These are phyloP conservation scores for Biscutella laevigata DNA, from an alignment of 441 rosid species.

Conservation along the genomic window DNA sequence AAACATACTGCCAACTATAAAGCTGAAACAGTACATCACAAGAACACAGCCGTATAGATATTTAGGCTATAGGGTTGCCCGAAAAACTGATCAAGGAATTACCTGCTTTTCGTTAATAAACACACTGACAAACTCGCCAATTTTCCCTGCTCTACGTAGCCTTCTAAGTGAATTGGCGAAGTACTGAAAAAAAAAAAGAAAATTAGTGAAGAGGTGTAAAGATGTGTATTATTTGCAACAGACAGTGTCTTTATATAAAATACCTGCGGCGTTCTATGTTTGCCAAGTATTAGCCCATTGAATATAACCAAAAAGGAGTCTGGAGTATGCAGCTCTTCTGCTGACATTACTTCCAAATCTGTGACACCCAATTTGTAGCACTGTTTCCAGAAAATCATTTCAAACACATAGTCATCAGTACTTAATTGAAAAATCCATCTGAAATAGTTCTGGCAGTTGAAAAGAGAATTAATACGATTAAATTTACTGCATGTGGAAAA, in stretches of 20 bases:
- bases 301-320: constrained; percentile 72
- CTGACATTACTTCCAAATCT: constrained; percentile 73
- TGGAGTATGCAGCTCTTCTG: constrained; percentile 84
- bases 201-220: constrained; percentile 13
- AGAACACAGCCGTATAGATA: constrained; percentile 1
- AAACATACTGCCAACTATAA: constrained; percentile 1
- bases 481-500: constrained; percentile 1
- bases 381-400: constrained; percentile 32
- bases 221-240: constrained; percentile 3
- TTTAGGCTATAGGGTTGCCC: not conserved
- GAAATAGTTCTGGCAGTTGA: not conserved
- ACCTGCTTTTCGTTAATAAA: constrained; percentile 96
- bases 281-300: constrained; percentile 92
- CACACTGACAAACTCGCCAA: constrained; percentile 86
- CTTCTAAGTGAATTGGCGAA: constrained; percentile 67
- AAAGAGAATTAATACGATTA: not conserved
- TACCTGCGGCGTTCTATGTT: constrained; percentile 94
- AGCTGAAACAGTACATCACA: not conserved
- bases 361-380: constrained; percentile 83
- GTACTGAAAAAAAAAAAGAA: constrained; percentile 33
- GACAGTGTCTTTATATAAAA: not conserved
- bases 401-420: constrained; percentile 1
- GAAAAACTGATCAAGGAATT: constrained; percentile 12
- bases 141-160: constrained; percentile 83
- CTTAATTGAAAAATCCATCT: not conserved